These are phyloP conservation scores for Pseudoturritis turrita DNA, from an alignment of 345 rosid genomes.

Conservation along the genomic window DNA sequence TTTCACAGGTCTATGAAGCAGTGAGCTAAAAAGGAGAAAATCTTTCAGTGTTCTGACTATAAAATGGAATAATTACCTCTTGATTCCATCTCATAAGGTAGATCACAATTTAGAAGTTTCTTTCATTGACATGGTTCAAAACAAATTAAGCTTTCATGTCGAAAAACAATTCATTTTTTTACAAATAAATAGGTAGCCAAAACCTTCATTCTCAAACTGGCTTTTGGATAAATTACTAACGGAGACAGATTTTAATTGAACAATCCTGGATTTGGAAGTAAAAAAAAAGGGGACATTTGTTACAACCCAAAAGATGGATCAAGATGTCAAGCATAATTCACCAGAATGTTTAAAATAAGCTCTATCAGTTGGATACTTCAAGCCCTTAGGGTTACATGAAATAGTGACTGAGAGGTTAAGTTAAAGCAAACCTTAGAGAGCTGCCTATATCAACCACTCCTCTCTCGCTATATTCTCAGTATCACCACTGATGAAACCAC, in stretches of 20 bases:
- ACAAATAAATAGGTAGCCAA: too few relatives aligned
- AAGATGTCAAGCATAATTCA: not conserved
- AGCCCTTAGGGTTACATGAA: not conserved
- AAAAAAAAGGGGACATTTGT: not conserved
- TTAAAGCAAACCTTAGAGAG: not conserved
- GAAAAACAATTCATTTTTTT: too few relatives aligned
- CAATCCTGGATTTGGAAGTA: not conserved
- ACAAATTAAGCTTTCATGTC: too few relatives aligned
- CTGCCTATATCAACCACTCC: not conserved
- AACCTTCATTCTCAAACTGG: not conserved
- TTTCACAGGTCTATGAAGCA: not conserved
- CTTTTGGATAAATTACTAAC: not conserved
- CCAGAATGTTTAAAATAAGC: not conserved
- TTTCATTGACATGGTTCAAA: too few relatives aligned
- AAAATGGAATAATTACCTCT: not conserved
- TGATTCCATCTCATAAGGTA: too few relatives aligned
- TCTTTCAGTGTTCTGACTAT: not conserved
- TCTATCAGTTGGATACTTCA: not conserved
- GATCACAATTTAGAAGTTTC: too few relatives aligned
- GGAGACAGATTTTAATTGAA: not conserved
- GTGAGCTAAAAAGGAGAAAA: not conserved
- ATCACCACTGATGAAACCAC: constrained; percentile 1
- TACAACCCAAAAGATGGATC: not conserved
- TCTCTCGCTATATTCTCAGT: not conserved
- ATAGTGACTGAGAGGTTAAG: not conserved